phyloP scores from a whole-genome alignment of 2,329 filamentous ascomycete species.

The Pyrenochaeta sp. region DNA sequence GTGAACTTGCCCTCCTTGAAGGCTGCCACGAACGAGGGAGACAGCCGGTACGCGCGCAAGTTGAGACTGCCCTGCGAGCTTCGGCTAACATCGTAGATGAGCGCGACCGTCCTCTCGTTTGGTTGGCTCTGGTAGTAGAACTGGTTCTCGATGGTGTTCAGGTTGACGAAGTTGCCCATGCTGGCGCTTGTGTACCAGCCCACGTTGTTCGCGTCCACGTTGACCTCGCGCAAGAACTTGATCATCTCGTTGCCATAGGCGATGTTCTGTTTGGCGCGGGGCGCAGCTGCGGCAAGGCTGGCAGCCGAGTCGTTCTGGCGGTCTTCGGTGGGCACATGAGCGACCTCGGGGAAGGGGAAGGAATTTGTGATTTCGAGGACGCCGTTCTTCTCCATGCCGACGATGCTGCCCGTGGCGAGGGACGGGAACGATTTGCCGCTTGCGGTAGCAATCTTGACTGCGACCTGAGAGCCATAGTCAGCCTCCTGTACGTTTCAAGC shows the following conservation, averaged over 20 bases:
- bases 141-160: slow-evolving; percentile 97
- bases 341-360: slow-evolving; percentile 90
- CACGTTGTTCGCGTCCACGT: slow-evolving; percentile 96
- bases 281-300: slow-evolving; percentile 82
- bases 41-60: slow-evolving; percentile 89
- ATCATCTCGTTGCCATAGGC: slow-evolving; percentile 97
- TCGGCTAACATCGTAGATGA: slow-evolving; percentile 95
- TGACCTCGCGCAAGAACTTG: slow-evolving; percentile 93
- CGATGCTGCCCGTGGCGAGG: slow-evolving; percentile 85
- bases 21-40: slow-evolving; percentile 83
- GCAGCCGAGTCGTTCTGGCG: slow-evolving; percentile 41
- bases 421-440: slow-evolving; percentile 88
- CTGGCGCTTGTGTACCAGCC: slow-evolving; percentile 99
- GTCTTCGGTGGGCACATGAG: slow-evolving; percentile 65
- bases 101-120: slow-evolving; percentile 84
- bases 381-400: slow-evolving; percentile 87
- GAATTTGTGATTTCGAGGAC: slow-evolving; percentile 91
- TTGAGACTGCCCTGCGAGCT: slow-evolving; percentile 91
- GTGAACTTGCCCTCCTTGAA: slow-evolving; percentile 99
- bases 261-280: slow-evolving; percentile 88
- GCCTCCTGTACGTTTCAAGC: slow-evolving; percentile 9
- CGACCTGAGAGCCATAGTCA: slow-evolving; percentile 67
- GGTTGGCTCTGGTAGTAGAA: slow-evolving; percentile 93
- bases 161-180: slow-evolving; percentile 98
- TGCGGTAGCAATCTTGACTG: slow-evolving; percentile 99